phyloP scores from a whole-genome alignment of 2,329 filamentous ascomycete genomes.

The Escovopsis weberi region DNA sequence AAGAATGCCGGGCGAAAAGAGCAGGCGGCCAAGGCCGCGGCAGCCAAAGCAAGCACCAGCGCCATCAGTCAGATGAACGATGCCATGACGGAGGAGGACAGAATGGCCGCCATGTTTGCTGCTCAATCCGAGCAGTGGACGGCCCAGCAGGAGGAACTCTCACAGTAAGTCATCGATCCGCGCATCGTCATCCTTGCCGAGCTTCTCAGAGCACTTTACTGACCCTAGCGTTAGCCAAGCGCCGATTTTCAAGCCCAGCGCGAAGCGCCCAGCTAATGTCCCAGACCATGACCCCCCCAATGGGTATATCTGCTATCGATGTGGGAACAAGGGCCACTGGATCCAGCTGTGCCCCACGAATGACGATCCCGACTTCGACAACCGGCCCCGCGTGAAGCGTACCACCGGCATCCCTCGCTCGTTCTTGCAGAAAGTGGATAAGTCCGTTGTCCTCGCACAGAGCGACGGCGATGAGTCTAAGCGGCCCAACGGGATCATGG shows the following conservation, averaged over 20 bases:
- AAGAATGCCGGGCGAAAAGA: slow-evolving; percentile 63
- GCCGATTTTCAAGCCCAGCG: slow-evolving; percentile 43
- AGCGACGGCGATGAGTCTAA: slow-evolving; percentile 71
- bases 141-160: slow-evolving; percentile 84
- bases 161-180: slow-evolving; percentile 40
- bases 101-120: slow-evolving; percentile 82
- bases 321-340: slow-evolving; percentile 97
- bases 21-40: slow-evolving; percentile 41
- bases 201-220: slow-evolving; percentile 9
- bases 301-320: slow-evolving; percentile 92
- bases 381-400: slow-evolving; percentile 81
- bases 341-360: slow-evolving; percentile 98
- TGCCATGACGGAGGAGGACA: slow-evolving; percentile 84
- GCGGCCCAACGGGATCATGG: slow-evolving; percentile 81
- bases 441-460: slow-evolving; percentile 60
- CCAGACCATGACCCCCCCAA: slow-evolving; percentile 87
- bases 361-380: slow-evolving; percentile 90
- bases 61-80: slow-evolving; percentile 54
- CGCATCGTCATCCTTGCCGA: not conserved
- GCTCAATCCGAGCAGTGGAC: slow-evolving; percentile 86
- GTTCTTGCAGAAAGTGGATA: slow-evolving; percentile 90
- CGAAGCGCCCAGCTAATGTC: slow-evolving; percentile 58
- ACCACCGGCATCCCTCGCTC: slow-evolving; percentile 95
- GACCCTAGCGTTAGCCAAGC: slow-evolving; percentile 37
- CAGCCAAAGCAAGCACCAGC: slow-evolving; percentile 40